phyloP scores from a whole-genome alignment of 2,329 filamentous ascomycete species.

The Bisporella sp. region DNA sequence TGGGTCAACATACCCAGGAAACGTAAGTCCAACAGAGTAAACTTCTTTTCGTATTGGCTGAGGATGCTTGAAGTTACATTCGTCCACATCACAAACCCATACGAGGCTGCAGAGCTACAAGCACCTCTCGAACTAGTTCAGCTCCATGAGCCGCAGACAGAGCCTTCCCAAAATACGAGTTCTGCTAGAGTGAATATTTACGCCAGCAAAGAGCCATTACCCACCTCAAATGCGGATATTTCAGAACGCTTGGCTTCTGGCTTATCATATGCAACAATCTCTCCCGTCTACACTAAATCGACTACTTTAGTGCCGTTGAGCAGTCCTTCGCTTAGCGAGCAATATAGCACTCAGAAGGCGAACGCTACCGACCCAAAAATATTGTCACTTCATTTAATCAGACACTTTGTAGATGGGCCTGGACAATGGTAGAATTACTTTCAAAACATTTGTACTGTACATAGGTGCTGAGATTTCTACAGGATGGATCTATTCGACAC shows the following conservation, averaged over 20 bases:
- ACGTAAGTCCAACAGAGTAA: slow-evolving; percentile 30
- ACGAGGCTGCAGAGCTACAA: slow-evolving; percentile 36
- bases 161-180: neutral
- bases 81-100: slow-evolving; percentile 54
- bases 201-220: slow-evolving; percentile 38
- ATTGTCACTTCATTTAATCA: no score
- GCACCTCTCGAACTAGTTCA: slow-evolving; percentile 7
- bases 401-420: slow-evolving; percentile 20
- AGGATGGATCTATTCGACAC: slow-evolving; percentile 48
- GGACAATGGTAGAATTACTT: slow-evolving; percentile 51
- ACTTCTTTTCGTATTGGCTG: neutral
- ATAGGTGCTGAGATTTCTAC: slow-evolving; percentile 33
- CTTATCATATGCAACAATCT: slow-evolving; percentile 11
- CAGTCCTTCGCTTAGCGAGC: neutral
- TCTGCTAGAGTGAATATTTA: slow-evolving; percentile 43
- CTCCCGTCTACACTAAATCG: slow-evolving; percentile 4
- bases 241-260: slow-evolving; percentile 23
- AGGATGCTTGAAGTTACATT: slow-evolving; percentile 42
- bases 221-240: no score
- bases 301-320: slow-evolving; percentile 36
- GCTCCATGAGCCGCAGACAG: slow-evolving; percentile 1
- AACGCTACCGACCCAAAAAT: neutral
- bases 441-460: slow-evolving; percentile 53
- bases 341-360: neutral
- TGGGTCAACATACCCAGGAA: slow-evolving; percentile 57